Base-by-base conservation (phyloP, 805 yeast species). In the Ogataea paraovalis region DNA sequence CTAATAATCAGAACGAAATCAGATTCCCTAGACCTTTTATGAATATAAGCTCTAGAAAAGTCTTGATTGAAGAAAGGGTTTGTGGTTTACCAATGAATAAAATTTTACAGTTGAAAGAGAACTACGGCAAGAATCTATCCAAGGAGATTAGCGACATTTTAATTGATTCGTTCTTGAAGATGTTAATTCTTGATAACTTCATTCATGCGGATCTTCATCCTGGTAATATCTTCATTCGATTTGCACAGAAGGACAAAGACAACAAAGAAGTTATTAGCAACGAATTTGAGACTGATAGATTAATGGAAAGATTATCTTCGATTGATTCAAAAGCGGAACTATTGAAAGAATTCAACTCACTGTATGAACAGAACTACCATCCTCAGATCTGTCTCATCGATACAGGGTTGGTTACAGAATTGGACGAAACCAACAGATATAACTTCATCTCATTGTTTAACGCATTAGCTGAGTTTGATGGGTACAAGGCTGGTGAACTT, bases 161-260 rank as follows among this genome's bases (percentile, higher is more conserved):
- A 8, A 79, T 94, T 21, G 96, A 94, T 63, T 87, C 97, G 3
- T 94, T 94, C 58, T 71, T 94, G 53, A 86, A 90, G 58, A 94
- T 94, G 99, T 73, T 94, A 52, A 85, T 94, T 44, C 67, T 92
- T 45, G 96, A 94, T 68, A 91, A 94, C 64, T 94, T 94, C 65
- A 88, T 91, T 39, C 99, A 94, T 65, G 92, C 98, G 0, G 99
- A 94, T 68, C 72, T 94, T 49, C 99, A 94, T 57, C 97, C 99
- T 0, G 99, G 99, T 3, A 94, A 94, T 64, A 87, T 94, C 60
- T 79, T 90, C 74, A 37, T 63, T 12, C 48, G 64, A 39, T 78
- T 75, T 49, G 30, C 69, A 19, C 79, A 80, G 49, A 65, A 65
- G 1, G 72, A 69, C 38, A 60, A 65, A 44, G 58, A 68, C 51